Base-by-base conservation (phyloP, 345 rosid species). In the Citrus unshiu region DNA sequence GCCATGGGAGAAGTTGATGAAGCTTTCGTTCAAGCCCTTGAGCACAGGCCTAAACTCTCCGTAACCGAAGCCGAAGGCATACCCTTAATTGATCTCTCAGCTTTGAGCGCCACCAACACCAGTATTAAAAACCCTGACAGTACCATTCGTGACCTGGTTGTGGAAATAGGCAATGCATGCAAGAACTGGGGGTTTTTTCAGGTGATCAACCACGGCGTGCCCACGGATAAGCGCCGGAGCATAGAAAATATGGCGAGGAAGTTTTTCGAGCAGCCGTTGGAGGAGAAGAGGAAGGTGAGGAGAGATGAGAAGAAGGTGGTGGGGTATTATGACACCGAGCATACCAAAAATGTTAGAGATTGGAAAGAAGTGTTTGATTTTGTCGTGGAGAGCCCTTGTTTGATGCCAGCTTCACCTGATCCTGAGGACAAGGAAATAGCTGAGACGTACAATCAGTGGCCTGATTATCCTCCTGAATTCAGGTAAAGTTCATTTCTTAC, bases 301-400 rank as follows among this genome's bases (percentile, higher is more conserved):
- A 82, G 83, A 62, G 74, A 49, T 34, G 89, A 86, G 29, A 74
- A 19, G 74, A 67, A 27, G 6, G 67, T 59, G 9, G 2, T 74
- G 73, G 89, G 91, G 25, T 88, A 88, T 39, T 80, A 77, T 58
- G 89, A 88, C 7, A 57, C 67, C 6, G 91, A 88, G 68, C 87
- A 81, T 61, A 86, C 89, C 65, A 88, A 88, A 80, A 88, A 88
- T 71, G 89, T 86, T 59, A 83, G 91, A 78, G 91, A 88, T 58
- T 86, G 91, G 91, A 88, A 83, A 77, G 89, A 88, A 43, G 85
- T 88, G 32, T 86, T 85, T 72, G 91, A 88, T 74, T 70, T 78
- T 30, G 69, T 22, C 10, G 68, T 79, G n/a, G 35, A 72, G 10
- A 40, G 74, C 27, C 87, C 86, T 56, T 79, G 76, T 6, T 24